phyloP scores from a whole-genome alignment of 495 filamentous ascomycete genomes.

The Talaromyces ruber region DNA sequence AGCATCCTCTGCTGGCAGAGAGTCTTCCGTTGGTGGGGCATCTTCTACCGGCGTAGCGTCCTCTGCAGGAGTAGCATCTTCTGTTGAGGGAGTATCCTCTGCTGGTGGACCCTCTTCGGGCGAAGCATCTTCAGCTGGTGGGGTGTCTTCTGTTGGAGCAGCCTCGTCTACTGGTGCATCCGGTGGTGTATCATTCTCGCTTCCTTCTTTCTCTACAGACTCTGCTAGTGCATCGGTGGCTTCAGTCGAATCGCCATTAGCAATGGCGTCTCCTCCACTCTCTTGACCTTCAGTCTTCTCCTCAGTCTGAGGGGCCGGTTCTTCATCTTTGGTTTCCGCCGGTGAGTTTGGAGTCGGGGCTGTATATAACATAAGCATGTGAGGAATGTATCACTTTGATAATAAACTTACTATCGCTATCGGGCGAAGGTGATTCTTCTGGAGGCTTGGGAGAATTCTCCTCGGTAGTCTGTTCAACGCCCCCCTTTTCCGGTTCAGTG shows the following conservation, averaged over 20 bases:
- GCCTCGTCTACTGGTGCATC: not conserved
- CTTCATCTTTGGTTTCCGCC: not conserved
- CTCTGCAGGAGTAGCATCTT: not conserved
- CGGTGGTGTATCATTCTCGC: not conserved
- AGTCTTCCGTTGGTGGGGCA: not conserved
- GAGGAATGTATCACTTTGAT: not conserved
- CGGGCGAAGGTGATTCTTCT: slow-evolving; percentile 5
- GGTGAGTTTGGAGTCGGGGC: not conserved
- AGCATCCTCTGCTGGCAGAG: not conserved
- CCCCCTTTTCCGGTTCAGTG: slow-evolving; percentile 6
- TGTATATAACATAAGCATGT: slow-evolving; percentile 1
- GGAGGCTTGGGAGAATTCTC: not conserved
- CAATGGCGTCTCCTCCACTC: not conserved
- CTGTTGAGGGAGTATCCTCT: not conserved
- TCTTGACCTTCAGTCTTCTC: slow-evolving; percentile 1
- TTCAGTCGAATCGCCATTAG: slow-evolving; percentile 4
- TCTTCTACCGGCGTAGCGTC: not conserved
- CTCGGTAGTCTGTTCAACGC: slow-evolving; percentile 9
- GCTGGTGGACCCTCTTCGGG: not conserved
- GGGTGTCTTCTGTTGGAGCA: not conserved
- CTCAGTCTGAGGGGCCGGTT: not conserved
- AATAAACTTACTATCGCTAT: slow-evolving; percentile 3
- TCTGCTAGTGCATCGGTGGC: not conserved
- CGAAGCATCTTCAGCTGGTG: not conserved
- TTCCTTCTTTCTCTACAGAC: not conserved